These are phyloP conservation scores for Teunomyces cretensis DNA, from an alignment of 805 yeast species.

Conservation along the genomic window DNA sequence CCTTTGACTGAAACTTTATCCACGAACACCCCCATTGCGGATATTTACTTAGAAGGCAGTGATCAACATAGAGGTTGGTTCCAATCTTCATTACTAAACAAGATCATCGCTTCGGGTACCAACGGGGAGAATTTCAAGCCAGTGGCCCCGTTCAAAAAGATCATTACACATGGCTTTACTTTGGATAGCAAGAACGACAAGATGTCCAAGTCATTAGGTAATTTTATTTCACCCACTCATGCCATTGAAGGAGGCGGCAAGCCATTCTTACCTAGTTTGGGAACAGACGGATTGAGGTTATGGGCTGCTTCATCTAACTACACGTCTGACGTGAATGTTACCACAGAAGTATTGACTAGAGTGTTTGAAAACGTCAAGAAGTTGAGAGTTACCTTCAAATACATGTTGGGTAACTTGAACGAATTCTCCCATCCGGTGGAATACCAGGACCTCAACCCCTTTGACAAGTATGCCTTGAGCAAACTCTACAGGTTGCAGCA, in stretches of 20 bases:
- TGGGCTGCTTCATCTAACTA: slow-evolving; percentile 91
- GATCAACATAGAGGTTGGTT: slow-evolving; percentile 99
- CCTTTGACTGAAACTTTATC: slow-evolving; percentile 38
- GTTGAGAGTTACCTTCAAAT: slow-evolving; percentile 76
- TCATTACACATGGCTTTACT: slow-evolving; percentile 92
- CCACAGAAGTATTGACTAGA: slow-evolving; percentile 68
- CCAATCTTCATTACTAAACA: slow-evolving; percentile 86
- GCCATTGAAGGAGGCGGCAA: slow-evolving; percentile 61
- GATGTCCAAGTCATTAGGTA: slow-evolving; percentile 94
- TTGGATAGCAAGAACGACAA: slow-evolving; percentile 82
- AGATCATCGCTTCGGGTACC: slow-evolving; percentile 55
- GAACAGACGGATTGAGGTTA: slow-evolving; percentile 86
- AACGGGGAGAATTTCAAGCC: slow-evolving; percentile 27
- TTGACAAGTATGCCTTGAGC: slow-evolving; percentile 66
- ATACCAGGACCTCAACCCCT: slow-evolving; percentile 30
- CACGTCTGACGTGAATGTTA: slow-evolving; percentile 74
- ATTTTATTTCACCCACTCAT: slow-evolving; percentile 67
- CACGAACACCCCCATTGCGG: slow-evolving; percentile 45
- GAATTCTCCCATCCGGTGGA: slow-evolving; percentile 39
- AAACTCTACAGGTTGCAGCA: slow-evolving; percentile 50
- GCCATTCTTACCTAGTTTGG: slow-evolving; percentile 56
- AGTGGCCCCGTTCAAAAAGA: slow-evolving; percentile 61
- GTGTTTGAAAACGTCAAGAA: slow-evolving; percentile 82
- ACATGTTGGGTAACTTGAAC: slow-evolving; percentile 73
- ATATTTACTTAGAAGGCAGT: slow-evolving; percentile 92